Evolutionary conservation across 1,284 basidiomycete species (phyloP).

Genomic region (Afroboletus lepidellus): DNA sequence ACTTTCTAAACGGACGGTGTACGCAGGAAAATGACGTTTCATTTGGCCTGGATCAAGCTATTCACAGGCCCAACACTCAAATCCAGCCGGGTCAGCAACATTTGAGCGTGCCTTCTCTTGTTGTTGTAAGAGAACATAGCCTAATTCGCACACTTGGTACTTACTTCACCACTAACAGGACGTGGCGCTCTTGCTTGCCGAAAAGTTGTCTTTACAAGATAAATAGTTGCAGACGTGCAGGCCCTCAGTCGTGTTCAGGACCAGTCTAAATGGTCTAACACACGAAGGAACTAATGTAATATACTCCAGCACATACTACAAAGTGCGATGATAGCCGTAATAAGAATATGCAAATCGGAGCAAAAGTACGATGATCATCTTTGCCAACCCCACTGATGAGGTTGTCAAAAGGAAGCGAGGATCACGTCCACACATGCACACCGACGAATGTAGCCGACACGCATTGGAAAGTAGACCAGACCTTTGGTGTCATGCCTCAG

Average conservation of each 20-base stretch:
- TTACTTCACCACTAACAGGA: conserved; percentile 24
- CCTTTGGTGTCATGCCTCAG: too few species aligned
- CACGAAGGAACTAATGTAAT: conserved; percentile 8
- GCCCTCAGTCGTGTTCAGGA: background rate
- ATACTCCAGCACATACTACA: background rate
- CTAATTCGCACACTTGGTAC: background rate
- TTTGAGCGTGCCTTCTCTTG: conserved; percentile 23
- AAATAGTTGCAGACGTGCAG: background rate
- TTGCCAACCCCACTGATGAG: too few species aligned
- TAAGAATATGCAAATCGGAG: too few species aligned
- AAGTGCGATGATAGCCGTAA: too few species aligned
- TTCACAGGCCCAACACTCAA: conserved; percentile 7
- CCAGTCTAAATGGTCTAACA: background rate
- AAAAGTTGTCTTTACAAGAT: background rate
- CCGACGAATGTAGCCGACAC: too few species aligned
- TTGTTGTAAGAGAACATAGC: conserved; percentile 20
- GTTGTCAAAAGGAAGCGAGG: too few species aligned
- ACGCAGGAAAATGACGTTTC: conserved; percentile 14
- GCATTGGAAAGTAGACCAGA: too few species aligned
- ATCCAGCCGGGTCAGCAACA: conserved; percentile 11
- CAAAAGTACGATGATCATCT: too few species aligned
- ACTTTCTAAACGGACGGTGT: background rate
- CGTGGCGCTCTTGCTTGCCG: conserved; percentile 20
- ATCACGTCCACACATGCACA: too few species aligned
- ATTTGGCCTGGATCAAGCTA: conserved; percentile 5